Conservation (phyloP, 2,329 filamentous ascomycete genomes). For the Stagonosporopsis vannaccii region DNA sequence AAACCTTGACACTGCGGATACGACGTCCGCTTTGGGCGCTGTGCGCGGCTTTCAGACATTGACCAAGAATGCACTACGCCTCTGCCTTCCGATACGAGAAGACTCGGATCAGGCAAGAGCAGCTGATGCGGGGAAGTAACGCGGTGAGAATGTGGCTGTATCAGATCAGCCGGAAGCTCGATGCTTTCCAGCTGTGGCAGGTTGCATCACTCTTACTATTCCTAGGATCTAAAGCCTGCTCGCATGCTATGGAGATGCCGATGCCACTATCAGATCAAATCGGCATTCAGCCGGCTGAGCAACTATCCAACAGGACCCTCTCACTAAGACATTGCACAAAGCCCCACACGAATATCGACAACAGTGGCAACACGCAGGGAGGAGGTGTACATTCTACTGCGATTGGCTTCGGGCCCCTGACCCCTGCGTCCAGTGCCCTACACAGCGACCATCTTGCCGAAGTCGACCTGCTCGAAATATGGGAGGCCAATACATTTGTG, state of each 20-base stretch:
- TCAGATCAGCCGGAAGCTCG: conserved; percentile 22
- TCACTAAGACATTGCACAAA: conserved; percentile 11
- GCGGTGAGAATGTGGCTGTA: conserved; percentile 34
- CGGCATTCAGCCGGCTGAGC: conserved; percentile 6
- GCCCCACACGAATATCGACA: conserved; percentile 5
- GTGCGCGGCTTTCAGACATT: conserved; percentile 21
- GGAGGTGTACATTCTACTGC: not conserved
- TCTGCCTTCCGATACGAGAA: conserved; percentile 15
- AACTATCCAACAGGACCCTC: not conserved
- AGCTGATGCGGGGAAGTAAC: conserved; percentile 30
- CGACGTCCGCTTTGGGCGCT: conserved; percentile 22
- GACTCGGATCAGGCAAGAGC: conserved; percentile 15
- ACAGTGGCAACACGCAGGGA: conserved; percentile 1
- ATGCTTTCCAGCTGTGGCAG: conserved; percentile 20
- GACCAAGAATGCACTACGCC: conserved; percentile 20
- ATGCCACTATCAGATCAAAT: conserved; percentile 4
- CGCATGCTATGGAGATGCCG: conserved; percentile 5
- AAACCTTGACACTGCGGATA: conserved; percentile 31
- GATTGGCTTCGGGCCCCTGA: not conserved
- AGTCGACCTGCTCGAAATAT: conserved; percentile 2
- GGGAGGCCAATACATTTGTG: conserved; percentile 11
- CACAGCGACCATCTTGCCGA: conserved; percentile 6
- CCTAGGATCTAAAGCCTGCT: conserved; percentile 3
- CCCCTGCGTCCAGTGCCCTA: conserved; percentile 7
- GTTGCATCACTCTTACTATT: conserved; percentile 15